Base-by-base conservation (phyloP, 768 basidiomycete species). In the Lanmaoa pseudosensibilis region DNA sequence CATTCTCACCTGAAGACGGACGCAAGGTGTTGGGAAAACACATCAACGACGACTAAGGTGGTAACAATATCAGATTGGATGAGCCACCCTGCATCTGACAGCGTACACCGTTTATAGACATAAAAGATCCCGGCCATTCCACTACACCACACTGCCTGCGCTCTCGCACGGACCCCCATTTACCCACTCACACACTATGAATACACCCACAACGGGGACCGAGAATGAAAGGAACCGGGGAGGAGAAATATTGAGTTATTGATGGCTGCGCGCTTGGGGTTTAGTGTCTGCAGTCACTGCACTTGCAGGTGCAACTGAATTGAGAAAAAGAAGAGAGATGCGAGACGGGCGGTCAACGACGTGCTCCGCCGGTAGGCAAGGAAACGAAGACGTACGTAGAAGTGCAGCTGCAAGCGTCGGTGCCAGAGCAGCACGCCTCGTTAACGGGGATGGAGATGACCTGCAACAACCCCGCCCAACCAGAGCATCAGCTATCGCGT, bases 211-310 rank as follows among this genome's bases (percentile, higher is more conserved):
- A n/a, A 18, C 51, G 13, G 37, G 37, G n/a, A 37, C 18, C 3
- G n/a, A 21, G 12, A 39, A 54, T 2, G 2, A 9, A 18, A 9
- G 19, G 18, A 33, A 19, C 33, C 2, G 2, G 0, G 12, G 27
- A 30, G 4, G 3, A 4, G 18, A n/a, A n/a, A 39, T 4, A 23
- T 36, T 1, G 11, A 12, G 34, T 38, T 19, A 41, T 10, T 15
- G 8, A 12, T 6, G 5, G 23, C 0, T 27, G 5, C 11, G 13
- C 23, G 18, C 8, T 49, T 18, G 25, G 37, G 4, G 1, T 27
- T 46, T 40, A 62, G 50, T 55, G 56, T 46, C 58, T 63, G 61
- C 61, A 63, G 33, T 54, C 55, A n/a, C 52, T 12, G 21, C 61
- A 62, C 7, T 34, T 62, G 56, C 61, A 62, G 23, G 27, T 15